Base-by-base conservation (phyloP, 306 rosid species). In the Quercus aquifolioides region DNA sequence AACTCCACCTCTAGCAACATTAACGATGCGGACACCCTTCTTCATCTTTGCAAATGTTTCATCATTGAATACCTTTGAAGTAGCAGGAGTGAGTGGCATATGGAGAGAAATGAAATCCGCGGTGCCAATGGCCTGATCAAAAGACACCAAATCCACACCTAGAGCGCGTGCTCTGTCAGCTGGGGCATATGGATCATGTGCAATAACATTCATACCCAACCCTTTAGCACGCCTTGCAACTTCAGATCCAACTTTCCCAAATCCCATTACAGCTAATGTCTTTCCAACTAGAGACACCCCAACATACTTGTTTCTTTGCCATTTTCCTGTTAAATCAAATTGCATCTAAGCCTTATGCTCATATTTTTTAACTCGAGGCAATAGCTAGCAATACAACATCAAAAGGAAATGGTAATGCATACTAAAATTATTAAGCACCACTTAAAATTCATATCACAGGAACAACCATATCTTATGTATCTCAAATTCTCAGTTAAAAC, bases 261-360 rank as follows among this genome's bases (percentile, higher is more conserved):
- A 92, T 6, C 97, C 99, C 90, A 92, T 90, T 10, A 92, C 83
- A 17, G 95, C 99, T 14, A 94, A 69, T 12, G 95, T 94, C 75
- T 94, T 94, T n/a, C 99, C 99, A 28, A 91, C 99, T 73, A 94
- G 54, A 1, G 99, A 94, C 2, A 94, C 99, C 41, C 99, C 99
- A 3, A 94, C 97, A 25, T 90, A 92, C 89, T 94, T 92, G 89
- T n/a, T 91, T 23, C 99, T 79, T 71, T 82, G 85, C 99, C 99
- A 94, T 80, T 90, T 87, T 63, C 97, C 98, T 94, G 84, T 26
- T 71, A 49, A 76, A 30, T 5, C 35, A 8, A 73, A 10, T 25
- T 46, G 17, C 14, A 72, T 43, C 51, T 23, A 11, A 6, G 67
- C 31, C 74, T 65, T 18, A 38, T 12, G 20, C 43, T 26, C 11